These are phyloP conservation scores for Candida pini DNA, from an alignment of 805 yeast species.

Conservation along the genomic window DNA sequence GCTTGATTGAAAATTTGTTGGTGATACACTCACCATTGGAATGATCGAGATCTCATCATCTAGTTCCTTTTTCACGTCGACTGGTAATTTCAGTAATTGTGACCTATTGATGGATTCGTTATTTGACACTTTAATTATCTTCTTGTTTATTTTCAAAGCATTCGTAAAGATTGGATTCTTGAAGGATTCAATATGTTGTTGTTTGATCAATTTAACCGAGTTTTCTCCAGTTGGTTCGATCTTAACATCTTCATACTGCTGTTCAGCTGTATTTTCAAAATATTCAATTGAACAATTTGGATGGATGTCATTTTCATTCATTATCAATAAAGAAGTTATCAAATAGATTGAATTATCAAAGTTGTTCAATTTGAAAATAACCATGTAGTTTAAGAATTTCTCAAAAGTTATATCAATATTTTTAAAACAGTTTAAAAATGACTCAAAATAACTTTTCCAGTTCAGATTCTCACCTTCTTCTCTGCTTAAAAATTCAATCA, in stretches of 20 bases:
- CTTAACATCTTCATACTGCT: conserved; percentile 22
- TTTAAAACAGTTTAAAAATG: conserved; percentile 20
- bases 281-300: conserved; percentile 16
- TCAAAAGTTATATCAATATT: conserved; percentile 11
- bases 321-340: conserved; percentile 15
- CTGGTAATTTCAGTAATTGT: conserved; percentile 2
- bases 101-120: conserved; percentile 6
- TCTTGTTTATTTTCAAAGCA: conserved; percentile 10
- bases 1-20: not conserved
- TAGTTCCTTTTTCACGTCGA: not conserved
- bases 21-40: not conserved
- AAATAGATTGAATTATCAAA: conserved; percentile 23
- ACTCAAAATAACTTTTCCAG: conserved; percentile 9
- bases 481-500: conserved; percentile 9
- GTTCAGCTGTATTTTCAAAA: conserved; percentile 6
- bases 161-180: conserved; percentile 22
- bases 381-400: conserved; percentile 17
- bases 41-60: not conserved
- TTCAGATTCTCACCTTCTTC: conserved; percentile 1
- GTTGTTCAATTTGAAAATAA: conserved; percentile 22
- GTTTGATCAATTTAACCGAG: conserved; percentile 17
- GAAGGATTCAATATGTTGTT: conserved; percentile 16
- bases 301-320: conserved; percentile 1
- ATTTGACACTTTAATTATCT: conserved; percentile 18
- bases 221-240: conserved; percentile 16